Evolutionary conservation across 805 yeast genomes (phyloP), one percentile per base, ranked within the genome.

Genomic region (Candida maris): DNA sequence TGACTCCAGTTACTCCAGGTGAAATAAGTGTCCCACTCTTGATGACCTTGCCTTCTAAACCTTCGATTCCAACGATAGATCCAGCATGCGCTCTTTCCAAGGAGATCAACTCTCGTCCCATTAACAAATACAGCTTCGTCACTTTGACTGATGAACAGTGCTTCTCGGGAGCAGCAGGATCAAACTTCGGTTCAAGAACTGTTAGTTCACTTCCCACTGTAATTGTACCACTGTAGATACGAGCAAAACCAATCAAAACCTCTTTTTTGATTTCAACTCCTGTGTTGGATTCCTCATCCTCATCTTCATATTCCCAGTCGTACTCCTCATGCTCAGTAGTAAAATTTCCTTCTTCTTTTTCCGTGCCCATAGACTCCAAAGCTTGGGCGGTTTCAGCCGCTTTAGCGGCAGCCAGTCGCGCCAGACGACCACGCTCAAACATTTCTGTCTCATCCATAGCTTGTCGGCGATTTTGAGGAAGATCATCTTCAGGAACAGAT

Each of bases 61-160:
- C 97, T 24, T 88, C 91, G 33, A 93, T 81, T 34, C 97, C 99
- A 5, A 86, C 94, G 42, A 93, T 87, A 48, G 85, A 87, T 21
- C 99, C 99, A 1, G 97, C 91, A 2, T 96, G 96, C 4, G 91
- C 96, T 13, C 71, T 71, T 28, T 81, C 73, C 44, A 93, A 67
- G 3, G 89, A 71, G 2, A 88, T 77, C 23, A 91, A 64, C 41
- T 93, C 97, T 46, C 91, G 70, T 14, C 98, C 99, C 97, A 93
- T 93, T 37, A 93, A 68, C 37, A 93, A 63, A 51, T 77, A 89
- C 26, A 93, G 62, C 28, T 81, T 84, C 5, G 83, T 73, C 24
- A 93, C 71, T 10, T 70, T 76, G 1, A 83, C 75, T 5, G 70
- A 72, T 19, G 75, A 65, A 19, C 71, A 64, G 41, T 81, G 73